Conservation (phyloP, 352 stramenopile genomes). For the Phytophthora foliorum region DNA sequence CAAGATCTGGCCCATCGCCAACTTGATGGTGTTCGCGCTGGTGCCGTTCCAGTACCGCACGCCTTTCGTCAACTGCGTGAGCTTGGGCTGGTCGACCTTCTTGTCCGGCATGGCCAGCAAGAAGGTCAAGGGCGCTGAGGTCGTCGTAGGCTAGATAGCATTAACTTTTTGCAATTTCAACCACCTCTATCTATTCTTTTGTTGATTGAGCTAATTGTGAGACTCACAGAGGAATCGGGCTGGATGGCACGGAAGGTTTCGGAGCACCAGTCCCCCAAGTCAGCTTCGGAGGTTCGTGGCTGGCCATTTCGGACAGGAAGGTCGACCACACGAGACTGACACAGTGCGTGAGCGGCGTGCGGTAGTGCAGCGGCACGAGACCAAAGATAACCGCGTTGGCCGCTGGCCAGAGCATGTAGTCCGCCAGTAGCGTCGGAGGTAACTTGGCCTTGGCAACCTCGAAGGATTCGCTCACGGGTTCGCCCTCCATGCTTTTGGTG, state of each 20-base stretch:
- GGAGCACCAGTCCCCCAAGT: constrained; percentile 9
- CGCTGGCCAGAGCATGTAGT: constrained; percentile 55
- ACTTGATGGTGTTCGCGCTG: constrained; percentile 59
- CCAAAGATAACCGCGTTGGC: constrained; percentile 47
- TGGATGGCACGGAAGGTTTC: constrained; percentile 24
- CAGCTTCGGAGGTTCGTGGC: constrained; percentile 28
- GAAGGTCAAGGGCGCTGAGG: neutral
- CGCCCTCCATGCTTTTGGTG: constrained; percentile 44
- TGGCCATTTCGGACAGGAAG: constrained; percentile 47
- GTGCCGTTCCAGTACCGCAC: constrained; percentile 62
- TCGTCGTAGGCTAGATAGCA: neutral
- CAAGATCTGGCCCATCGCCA: constrained; percentile 58
- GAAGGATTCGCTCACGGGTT: constrained; percentile 32
- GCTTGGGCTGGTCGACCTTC: constrained; percentile 59
- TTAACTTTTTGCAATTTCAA: too few relatives aligned
- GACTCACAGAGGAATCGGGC: constrained; percentile 21
- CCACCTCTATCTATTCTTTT: too few relatives aligned
- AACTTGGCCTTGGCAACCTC: constrained; percentile 42
- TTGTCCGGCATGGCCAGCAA: constrained; percentile 59
- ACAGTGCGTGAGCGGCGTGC: constrained; percentile 48
- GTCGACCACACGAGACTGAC: constrained; percentile 53
- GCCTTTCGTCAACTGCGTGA: constrained; percentile 66
- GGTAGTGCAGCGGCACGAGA: constrained; percentile 47
- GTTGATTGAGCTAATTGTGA: too few relatives aligned
- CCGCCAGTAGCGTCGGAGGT: constrained; percentile 43